Evolutionary conservation across 192 early-diverging fungal genomes (phyloP).

Genomic region (Entomortierella chlamydospora): DNA sequence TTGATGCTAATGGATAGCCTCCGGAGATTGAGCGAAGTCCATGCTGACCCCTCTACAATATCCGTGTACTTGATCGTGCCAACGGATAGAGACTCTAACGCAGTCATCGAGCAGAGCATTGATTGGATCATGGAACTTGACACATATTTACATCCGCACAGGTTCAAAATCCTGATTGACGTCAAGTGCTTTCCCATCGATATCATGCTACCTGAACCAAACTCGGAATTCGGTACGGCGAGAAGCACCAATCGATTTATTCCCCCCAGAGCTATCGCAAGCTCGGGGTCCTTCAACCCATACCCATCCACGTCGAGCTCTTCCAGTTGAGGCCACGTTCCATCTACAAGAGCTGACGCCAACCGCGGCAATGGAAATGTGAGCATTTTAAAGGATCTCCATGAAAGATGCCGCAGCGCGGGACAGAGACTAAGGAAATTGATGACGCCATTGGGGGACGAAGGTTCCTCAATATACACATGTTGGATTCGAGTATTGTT

Average conservation of each 20-base stretch:
- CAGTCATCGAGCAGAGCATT: conserved; percentile 6
- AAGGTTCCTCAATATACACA: background rate
- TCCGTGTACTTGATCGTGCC: conserved; percentile 5
- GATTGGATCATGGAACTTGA: background rate
- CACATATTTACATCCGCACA: background rate
- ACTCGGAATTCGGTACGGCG: background rate
- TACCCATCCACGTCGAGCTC: background rate
- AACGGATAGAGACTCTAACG: background rate
- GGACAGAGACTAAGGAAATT: background rate
- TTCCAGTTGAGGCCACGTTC: conserved; percentile 2
- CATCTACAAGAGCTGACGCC: background rate
- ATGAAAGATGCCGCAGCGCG: background rate
- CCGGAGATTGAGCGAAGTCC: conserved; percentile 6
- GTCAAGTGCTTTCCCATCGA: background rate
- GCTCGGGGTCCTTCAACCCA: background rate
- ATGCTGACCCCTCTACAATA: conserved; percentile 1
- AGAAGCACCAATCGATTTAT: background rate
- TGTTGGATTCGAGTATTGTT: background rate
- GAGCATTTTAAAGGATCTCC: background rate
- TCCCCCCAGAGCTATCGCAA: background rate
- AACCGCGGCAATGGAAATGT: background rate
- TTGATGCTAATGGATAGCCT: background rate
- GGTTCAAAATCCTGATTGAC: background rate
- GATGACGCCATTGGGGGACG: background rate
- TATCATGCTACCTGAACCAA: background rate